Base-by-base conservation (phyloP, 306 rosid species). In the Fragaria ananassa region DNA sequence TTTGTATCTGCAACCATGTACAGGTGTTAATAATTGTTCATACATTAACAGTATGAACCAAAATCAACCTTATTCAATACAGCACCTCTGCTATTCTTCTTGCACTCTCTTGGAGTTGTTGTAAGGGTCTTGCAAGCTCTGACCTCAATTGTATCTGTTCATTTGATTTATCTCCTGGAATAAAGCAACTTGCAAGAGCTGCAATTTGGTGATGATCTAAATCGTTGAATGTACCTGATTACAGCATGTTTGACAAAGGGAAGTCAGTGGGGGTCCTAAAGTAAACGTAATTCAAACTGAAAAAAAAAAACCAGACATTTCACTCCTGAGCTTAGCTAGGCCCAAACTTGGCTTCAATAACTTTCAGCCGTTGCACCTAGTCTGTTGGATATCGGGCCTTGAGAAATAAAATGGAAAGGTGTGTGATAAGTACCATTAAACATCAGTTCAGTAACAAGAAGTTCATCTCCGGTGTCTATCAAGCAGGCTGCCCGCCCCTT, bases 401-500 rank as follows among this genome's bases (percentile, higher is more conserved):
- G 46, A 37, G 62, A 37, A 63, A 76, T 79, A 70, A 68, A 75
- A 62, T 57, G 31, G 68, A 72, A 66, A 42, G 76, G 57, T 61
- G 58, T 58, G 29, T n/a, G 77, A 45, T 14, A 61, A 56, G 83
- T 80, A 94, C 99, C 99, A 87, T 95, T 95, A 81, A 95, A 95
- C 99, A 95, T 95, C 80, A 92, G 85, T 79, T 95, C 99, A 9
- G 99, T 92, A 41, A 92, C 99, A 74, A 95, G 97, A 78, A 95
- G 99, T 81, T 95, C 97, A 65, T 92, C 99, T 58, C 99, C 97
- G 1, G 99, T 95, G 85, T 95, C 99, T 77, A 95, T 89, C 97
- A 95, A 86, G 89, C 99, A 95, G 76, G 99, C 99, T 46, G 97
- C 97, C 71, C 97, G 87, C 72, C 99, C 99, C 88, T 95, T 95